These are phyloP conservation scores for Aspergillus ustus DNA, from an alignment of 2,329 filamentous ascomycete species.

Conservation along the genomic window DNA sequence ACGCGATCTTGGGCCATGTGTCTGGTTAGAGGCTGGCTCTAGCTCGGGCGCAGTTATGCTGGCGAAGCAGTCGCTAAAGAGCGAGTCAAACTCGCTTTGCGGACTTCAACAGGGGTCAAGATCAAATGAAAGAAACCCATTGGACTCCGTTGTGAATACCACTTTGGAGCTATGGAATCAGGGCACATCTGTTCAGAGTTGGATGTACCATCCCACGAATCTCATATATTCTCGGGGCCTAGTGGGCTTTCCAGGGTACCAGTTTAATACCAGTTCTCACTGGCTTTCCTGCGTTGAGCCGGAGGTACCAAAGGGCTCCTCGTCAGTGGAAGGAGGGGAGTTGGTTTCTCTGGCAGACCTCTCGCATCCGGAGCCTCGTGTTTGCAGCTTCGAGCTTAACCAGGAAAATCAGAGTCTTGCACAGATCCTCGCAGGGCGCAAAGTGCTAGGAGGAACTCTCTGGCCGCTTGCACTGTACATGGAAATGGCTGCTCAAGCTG, in stretches of 20 bases:
- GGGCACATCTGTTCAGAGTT: background rate
- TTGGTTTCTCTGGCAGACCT: background rate
- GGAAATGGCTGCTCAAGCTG: background rate
- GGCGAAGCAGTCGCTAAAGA: conserved; percentile 21
- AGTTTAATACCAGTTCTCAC: background rate
- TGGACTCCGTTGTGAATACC: conserved; percentile 28
- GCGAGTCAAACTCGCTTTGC: background rate
- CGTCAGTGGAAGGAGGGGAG: background rate
- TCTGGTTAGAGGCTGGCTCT: conserved; percentile 52
- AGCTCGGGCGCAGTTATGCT: conserved; percentile 31
- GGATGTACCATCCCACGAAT: background rate
- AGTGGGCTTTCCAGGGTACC: background rate
- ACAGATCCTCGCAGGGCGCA: background rate
- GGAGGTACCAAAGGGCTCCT: background rate
- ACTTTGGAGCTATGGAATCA: conserved; percentile 18
- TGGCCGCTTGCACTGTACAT: conserved; percentile 12
- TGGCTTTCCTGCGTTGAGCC: background rate
- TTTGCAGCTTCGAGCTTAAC: background rate
- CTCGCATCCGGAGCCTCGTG: background rate
- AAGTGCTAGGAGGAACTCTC: background rate
- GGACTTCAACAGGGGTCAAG: background rate
- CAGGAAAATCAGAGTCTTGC: background rate
- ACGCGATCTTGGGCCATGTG: conserved; percentile 27
- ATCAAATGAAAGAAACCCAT: conserved; percentile 1
- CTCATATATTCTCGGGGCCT: background rate